Percentiles rank a stretch among this genome's conserved stretches.
These are phyloP conservation scores for Diaporthe citriasiana DNA, from an alignment of 2,329 filamentous ascomycete genomes.

Conservation along the genomic window DNA sequence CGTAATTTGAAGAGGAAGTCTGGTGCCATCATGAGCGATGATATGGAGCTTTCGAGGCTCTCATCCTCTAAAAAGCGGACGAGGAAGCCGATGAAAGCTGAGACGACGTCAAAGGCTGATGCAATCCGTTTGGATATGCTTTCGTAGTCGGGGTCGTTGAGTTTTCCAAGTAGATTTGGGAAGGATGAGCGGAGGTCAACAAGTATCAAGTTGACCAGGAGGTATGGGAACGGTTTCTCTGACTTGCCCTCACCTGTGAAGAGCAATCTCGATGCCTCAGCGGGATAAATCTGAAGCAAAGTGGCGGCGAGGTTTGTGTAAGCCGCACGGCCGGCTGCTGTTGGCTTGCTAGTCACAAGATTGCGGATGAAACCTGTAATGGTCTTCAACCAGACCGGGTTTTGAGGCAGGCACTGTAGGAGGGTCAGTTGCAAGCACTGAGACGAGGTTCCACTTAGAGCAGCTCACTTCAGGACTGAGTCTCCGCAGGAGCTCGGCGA, in stretches of 20 bases:
- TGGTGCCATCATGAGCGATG: constrained; percentile 63
- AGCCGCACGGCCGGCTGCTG: constrained; percentile 66
- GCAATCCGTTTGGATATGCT: constrained; percentile 67
- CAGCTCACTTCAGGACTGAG: constrained; percentile 61
- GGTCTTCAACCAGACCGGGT: constrained; percentile 67
- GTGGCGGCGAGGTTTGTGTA: constrained; percentile 72
- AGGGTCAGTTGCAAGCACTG: constrained; percentile 30
- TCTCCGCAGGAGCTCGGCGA: constrained; percentile 66
- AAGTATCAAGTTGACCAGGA: constrained; percentile 75
- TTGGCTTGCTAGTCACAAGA: constrained; percentile 69
- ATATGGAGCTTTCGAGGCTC: constrained; percentile 44
- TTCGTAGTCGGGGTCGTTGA: constrained; percentile 69
- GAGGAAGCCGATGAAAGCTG: constrained; percentile 71
- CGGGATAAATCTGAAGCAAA: constrained; percentile 69
- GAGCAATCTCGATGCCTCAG: constrained; percentile 60
- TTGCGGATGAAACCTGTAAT: constrained; percentile 64
- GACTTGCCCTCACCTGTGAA: constrained; percentile 61
- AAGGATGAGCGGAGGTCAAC: constrained; percentile 76
- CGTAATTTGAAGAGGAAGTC: constrained; percentile 74
- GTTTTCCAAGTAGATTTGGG: constrained; percentile 70
- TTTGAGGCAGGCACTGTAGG: constrained; percentile 61
- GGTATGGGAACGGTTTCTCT: constrained; percentile 70
- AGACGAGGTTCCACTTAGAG: neutral
- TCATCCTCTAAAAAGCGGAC: constrained; percentile 67
- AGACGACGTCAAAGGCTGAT: constrained; percentile 73